Evolutionary conservation across 2,329 filamentous ascomycete species (phyloP), one percentile per base, ranked within the genome.

Genomic region (Fusarium siculi): DNA sequence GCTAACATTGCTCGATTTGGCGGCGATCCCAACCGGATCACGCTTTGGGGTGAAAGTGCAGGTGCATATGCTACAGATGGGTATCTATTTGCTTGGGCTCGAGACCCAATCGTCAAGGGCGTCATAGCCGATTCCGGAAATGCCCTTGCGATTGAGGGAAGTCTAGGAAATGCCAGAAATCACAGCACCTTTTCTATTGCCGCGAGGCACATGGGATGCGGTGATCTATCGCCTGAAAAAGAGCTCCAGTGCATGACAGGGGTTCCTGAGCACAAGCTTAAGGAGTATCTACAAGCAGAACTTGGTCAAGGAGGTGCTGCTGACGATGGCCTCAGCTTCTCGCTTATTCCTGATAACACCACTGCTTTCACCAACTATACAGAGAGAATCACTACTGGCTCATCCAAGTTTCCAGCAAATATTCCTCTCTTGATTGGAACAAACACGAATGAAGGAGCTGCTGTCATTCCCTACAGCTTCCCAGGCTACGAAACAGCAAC

Each of bases 11-110:
- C 66, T 49, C 57, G 28, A 16, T 75, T 75, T 10, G 73, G 73
- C 9, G 73, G 73, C 0, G 73, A 75, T 23, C 73, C 70, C 5
- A 9, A 55, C 9, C 73, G 73, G 14, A 75, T 75, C 7, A 61
- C 34, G 2, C 70, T 75, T 7, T 75, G 73, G 73, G 73, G 73
- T 1, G 70, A 75, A 9, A 75, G 73, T 10, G 73, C 73, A 5
- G 61, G 66, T 2, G 73, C 66, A 9, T 75, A 75, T 21, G 57
- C 57, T 1, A 57, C 44, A 10, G 73, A 75, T 15, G 67, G 73
- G 1, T 74, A 75, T 28, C 60, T 75, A 0, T 75, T 75, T 54
- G 70, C 73, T 1, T 75, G 73, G 73, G 18, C 60, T 12, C 23
- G 43, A 1, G 57, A 75, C 9, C 66, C 66, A 4, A 73, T 75